Evolutionary conservation across 768 basidiomycete genomes (phyloP), one percentile per base, ranked within the genome.

Genomic region (Pluteus cervinus): DNA sequence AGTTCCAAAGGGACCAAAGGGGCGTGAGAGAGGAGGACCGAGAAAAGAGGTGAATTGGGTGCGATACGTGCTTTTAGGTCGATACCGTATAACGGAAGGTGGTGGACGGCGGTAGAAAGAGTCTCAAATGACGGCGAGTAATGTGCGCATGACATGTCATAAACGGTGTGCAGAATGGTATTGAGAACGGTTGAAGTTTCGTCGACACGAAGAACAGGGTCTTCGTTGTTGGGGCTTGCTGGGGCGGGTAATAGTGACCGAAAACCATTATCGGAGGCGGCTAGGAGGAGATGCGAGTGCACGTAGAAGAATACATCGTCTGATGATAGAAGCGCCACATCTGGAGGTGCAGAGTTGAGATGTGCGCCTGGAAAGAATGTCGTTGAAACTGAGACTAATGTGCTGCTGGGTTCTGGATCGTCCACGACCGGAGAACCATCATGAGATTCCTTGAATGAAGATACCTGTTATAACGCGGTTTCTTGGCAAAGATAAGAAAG

Each of bases 291-390:
- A 29, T 75, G 62, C 0, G 68, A 62, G 54, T 89, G 85, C 5
- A 81, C 80, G 51, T 89, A 89, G 69, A 91, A 91, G 58, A 87
- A 86, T 26, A 91, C 85, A 12, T 73, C 71, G 51, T 91, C 88
- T 20, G 76, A 69, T 2, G 85, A 79, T 38, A 87, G 61, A 34
- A 87, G 60, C 47, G 82, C 67, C 29, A 77, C 47, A 53, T 90
- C 81, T 1, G 82, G 76, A 1, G 68, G 65, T n/a, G 69, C 54
- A 0, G 71, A 49, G 24, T 73, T 65, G 43, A 72, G 70, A 41
- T 76, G 72, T 3, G 82, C 76, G 24, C 74, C 77, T 3, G 86
- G 85, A 50, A 73, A 80, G 60, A 89, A 90, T 0, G 85, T 85
- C 18, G 87, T 90, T 11, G 86, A 88, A 24, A 90, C 77, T 1